Evolutionary conservation across 1,284 basidiomycete species (phyloP).

Genomic region (Baeospora myosura): DNA sequence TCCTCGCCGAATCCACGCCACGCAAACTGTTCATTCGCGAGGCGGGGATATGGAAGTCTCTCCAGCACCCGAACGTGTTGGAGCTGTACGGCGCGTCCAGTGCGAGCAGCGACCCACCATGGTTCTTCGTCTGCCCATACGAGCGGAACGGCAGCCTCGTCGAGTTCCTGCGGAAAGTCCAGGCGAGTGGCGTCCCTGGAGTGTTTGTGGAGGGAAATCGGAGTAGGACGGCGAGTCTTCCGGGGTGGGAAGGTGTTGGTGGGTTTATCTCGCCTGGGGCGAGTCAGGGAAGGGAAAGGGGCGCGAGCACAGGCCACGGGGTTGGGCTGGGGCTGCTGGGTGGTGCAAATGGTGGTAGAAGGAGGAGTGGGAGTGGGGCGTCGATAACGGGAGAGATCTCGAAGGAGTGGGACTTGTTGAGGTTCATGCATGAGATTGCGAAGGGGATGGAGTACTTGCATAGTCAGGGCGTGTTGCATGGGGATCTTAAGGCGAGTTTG

Average conservation of each 20-base stretch:
- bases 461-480: constrained; percentile 55
- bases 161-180: constrained; percentile 29
- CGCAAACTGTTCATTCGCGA: constrained; percentile 44
- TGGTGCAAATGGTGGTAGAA: background rate
- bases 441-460: constrained; percentile 76
- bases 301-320: background rate
- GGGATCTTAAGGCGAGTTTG: constrained; percentile 54
- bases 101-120: constrained; percentile 48
- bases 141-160: constrained; percentile 34
- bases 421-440: constrained; percentile 64
- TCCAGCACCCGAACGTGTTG: constrained; percentile 48
- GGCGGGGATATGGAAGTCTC: constrained; percentile 42
- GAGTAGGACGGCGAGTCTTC: constrained; percentile 6
- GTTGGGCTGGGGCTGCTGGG: constrained; percentile 1
- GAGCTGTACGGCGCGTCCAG: constrained; percentile 56
- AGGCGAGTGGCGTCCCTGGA: constrained; percentile 3
- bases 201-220: constrained; percentile 12
- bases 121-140: constrained; percentile 67
- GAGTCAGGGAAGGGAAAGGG: constrained; percentile 1
- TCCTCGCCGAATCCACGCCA: constrained; percentile 39
- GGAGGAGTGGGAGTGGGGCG: constrained; percentile 11
- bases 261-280: constrained; percentile 7
- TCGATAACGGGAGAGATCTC: constrained; percentile 12
- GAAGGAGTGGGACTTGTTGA: constrained; percentile 39
- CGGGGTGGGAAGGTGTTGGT: constrained; percentile 9